These are phyloP conservation scores for Eustoma russellianum DNA, from an alignment of 257 asterid species.

Conservation along the genomic window DNA sequence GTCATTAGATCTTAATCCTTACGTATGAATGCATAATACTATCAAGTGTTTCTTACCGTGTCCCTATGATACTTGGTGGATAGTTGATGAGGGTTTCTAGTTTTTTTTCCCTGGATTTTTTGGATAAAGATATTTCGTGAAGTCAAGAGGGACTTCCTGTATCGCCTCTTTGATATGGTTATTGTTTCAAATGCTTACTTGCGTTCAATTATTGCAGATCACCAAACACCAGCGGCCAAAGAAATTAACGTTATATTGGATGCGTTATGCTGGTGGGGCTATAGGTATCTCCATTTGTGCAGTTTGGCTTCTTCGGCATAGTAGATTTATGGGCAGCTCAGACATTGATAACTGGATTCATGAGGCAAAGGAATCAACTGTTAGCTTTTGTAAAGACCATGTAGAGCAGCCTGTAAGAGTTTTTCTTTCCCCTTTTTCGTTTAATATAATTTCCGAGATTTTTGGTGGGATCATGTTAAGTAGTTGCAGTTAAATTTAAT, in stretches of 20 bases:
- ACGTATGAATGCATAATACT: too few relatives aligned
- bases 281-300: slow-evolving; percentile 74
- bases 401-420: slow-evolving; percentile 94
- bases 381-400: slow-evolving; percentile 86
- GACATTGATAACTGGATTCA: slow-evolving; percentile 91
- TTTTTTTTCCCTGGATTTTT: too few relatives aligned
- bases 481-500: too few relatives aligned
- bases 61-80: too few relatives aligned
- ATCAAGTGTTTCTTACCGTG: too few relatives aligned
- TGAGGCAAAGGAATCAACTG: slow-evolving; percentile 78
- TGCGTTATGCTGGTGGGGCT: slow-evolving; percentile 72
- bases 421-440: not conserved
- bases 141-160: too few relatives aligned
- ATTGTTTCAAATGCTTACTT: not conserved
- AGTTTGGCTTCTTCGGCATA: slow-evolving; percentile 94
- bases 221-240: slow-evolving; percentile 72
- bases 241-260: slow-evolving; percentile 71
- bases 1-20: too few relatives aligned
- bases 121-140: too few relatives aligned
- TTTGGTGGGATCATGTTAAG: too few relatives aligned
- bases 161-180: too few relatives aligned
- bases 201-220: slow-evolving; percentile 47
- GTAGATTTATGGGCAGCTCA: slow-evolving; percentile 91
- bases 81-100: too few relatives aligned
- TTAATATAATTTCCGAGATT: too few relatives aligned